A percentile compares a stretch with the other conserved stretches of the same genome.
Evolutionary conservation across 106 monocot species (phyloP).

Genomic region (Xerophyta viscosa): DNA sequence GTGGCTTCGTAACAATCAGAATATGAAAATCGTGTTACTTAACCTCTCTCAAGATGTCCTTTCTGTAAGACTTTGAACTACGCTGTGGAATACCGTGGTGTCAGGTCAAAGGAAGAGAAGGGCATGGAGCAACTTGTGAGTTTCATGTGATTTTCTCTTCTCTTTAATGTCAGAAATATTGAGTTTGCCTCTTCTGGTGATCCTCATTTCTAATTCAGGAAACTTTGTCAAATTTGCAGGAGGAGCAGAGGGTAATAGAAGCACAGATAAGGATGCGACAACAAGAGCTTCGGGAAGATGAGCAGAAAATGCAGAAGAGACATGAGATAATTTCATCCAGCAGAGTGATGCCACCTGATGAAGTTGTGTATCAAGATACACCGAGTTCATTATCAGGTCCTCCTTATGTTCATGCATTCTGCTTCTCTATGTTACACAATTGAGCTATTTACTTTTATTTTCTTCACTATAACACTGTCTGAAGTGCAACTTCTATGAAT

Average conservation of each 20-base stretch:
- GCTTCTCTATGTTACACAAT: too few species aligned
- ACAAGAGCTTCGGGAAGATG: slow-evolving; percentile 54
- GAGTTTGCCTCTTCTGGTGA: too few species aligned
- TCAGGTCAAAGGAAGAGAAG: slow-evolving; percentile 78
- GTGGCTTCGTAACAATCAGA: too few species aligned
- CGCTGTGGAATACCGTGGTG: slow-evolving; percentile 77
- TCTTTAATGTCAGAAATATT: too few species aligned
- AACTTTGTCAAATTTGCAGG: slow-evolving; percentile 24
- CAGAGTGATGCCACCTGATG: slow-evolving; percentile 12
- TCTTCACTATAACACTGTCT: background rate
- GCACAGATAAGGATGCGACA: slow-evolving; percentile 81
- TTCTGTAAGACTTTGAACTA: slow-evolving; percentile 91
- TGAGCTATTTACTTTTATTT: background rate
- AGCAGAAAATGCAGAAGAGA: slow-evolving; percentile 48
- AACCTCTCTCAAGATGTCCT: slow-evolving; percentile 55
- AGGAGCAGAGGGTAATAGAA: slow-evolving; percentile 87
- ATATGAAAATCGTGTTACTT: slow-evolving; percentile 15
- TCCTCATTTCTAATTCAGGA: too few species aligned
- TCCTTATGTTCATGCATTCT: background rate
- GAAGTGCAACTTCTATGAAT: background rate
- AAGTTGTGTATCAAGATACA: slow-evolving; percentile 33
- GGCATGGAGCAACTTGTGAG: slow-evolving; percentile 79
- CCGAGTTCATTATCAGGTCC: slow-evolving; percentile 33
- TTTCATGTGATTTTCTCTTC: slow-evolving; percentile 2
- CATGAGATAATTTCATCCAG: slow-evolving; percentile 31